A percentile compares a stretch with the other conserved stretches of the same genome.
phyloP scores from a whole-genome alignment of 352 stramenopile genomes.

The Phytopythium sindhum region DNA sequence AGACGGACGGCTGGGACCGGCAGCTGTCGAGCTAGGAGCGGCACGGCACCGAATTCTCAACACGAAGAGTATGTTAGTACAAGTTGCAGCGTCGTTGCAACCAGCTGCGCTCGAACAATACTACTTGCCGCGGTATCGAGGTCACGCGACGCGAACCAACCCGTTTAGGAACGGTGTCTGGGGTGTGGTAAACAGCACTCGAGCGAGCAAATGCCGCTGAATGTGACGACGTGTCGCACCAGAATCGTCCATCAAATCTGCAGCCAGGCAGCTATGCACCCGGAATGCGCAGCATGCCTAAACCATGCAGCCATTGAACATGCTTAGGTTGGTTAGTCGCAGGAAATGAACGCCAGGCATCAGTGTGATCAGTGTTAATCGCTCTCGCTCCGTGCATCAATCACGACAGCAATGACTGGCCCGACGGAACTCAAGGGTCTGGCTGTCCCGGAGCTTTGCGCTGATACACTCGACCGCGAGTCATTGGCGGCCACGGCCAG shows the following conservation, averaged over 20 bases:
- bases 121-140: no score
- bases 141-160: not conserved
- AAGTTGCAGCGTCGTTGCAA: not conserved
- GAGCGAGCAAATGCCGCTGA: not conserved
- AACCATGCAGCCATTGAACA: no score
- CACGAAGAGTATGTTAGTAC: not conserved
- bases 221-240: not conserved
- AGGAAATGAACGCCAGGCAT: not conserved
- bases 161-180: not conserved
- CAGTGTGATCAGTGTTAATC: no score
- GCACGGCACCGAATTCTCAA: not conserved
- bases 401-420: no score
- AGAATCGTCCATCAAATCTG: conserved; percentile 1
- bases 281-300: no score
- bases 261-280: not conserved
- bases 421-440: no score
- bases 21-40: conserved; percentile 19
- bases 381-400: no score
- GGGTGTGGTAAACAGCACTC: not conserved
- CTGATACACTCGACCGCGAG: no score
- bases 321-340: no score
- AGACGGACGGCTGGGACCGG: conserved; percentile 35
- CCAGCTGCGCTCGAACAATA: no score
- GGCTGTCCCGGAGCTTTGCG: no score
- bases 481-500: no score